phyloP scores from a whole-genome alignment of 2,329 filamentous ascomycete species.

The Trichoderma sp. region DNA sequence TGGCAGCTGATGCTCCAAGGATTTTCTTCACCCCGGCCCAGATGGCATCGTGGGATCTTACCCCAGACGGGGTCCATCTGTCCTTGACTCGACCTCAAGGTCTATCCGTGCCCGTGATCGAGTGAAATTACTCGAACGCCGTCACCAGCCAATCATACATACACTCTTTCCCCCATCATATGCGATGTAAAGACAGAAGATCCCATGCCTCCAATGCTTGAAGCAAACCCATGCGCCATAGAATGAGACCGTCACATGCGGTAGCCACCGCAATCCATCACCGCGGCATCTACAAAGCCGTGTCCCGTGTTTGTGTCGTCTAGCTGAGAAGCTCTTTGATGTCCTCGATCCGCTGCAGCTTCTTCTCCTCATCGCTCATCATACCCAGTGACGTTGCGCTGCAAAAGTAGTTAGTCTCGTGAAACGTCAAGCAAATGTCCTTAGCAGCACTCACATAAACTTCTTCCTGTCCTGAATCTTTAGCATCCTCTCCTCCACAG shows the following conservation, averaged over 20 bases:
- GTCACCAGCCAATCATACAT: neutral
- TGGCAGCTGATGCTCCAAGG: neutral
- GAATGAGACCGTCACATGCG: neutral
- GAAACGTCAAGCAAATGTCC: neutral
- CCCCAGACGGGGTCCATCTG: neutral
- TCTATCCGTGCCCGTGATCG: conserved; percentile 1
- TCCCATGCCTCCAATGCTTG: neutral
- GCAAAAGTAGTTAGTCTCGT: conserved; percentile 10
- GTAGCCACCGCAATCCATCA: neutral
- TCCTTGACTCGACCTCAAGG: conserved; percentile 5
- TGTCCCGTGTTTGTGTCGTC: neutral
- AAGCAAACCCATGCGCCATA: conserved; percentile 17
- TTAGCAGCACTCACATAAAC: conserved; percentile 70
- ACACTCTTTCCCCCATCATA: neutral
- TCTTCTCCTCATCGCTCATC: conserved; percentile 94
- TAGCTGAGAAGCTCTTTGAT: conserved; percentile 84
- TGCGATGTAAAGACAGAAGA: conserved; percentile 4
- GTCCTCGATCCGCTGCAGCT: conserved; percentile 85
- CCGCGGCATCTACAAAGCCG: neutral
- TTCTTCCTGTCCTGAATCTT: conserved; percentile 93
- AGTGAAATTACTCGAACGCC: conserved; percentile 9
- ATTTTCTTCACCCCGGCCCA: neutral
- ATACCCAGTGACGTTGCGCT: conserved; percentile 94
- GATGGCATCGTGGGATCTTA: neutral
- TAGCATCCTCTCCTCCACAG: conserved; percentile 94